Evolutionary conservation across 1,284 basidiomycete species (phyloP).

Genomic region (Trichosporon asahii): DNA sequence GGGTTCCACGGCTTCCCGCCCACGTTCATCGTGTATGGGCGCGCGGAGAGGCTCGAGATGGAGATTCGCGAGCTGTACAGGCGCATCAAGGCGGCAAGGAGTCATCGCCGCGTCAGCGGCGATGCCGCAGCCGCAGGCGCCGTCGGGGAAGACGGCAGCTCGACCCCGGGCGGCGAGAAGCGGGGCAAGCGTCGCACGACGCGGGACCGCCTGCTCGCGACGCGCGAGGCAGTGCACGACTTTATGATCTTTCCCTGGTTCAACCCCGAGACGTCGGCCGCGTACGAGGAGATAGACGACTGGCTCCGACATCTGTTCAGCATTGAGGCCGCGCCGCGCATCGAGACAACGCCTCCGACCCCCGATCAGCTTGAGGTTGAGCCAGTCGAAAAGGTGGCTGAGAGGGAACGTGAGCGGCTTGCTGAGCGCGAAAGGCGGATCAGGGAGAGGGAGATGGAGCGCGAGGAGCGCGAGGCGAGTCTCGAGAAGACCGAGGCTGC

Average conservation of each 20-base stretch:
- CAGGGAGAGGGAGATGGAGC: neutral
- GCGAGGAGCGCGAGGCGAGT: neutral
- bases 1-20: slow-evolving; percentile 40
- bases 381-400: neutral
- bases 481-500: slow-evolving; percentile 6
- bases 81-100: slow-evolving; percentile 26
- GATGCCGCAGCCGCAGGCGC: neutral
- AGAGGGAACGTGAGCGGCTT: neutral
- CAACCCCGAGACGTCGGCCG: slow-evolving; percentile 35
- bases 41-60: slow-evolving; percentile 40
- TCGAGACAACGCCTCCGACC: neutral
- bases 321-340: slow-evolving; percentile 15
- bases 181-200: neutral
- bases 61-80: slow-evolving; percentile 38
- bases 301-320: slow-evolving; percentile 37
- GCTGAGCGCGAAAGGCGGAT: neutral
- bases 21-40: slow-evolving; percentile 42
- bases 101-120: slow-evolving; percentile 10
- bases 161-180: neutral
- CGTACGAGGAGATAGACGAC: slow-evolving; percentile 39
- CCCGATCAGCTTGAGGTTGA: too few relatives aligned
- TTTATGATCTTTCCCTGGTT: slow-evolving; percentile 48
- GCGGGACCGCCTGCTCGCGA: slow-evolving; percentile 29
- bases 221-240: slow-evolving; percentile 43
- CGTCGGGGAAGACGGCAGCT: too few relatives aligned